A percentile compares a stretch with the other conserved stretches of the same genome.
Evolutionary conservation across 768 basidiomycete species (phyloP).

Genomic region (Dendrothele bispora): DNA sequence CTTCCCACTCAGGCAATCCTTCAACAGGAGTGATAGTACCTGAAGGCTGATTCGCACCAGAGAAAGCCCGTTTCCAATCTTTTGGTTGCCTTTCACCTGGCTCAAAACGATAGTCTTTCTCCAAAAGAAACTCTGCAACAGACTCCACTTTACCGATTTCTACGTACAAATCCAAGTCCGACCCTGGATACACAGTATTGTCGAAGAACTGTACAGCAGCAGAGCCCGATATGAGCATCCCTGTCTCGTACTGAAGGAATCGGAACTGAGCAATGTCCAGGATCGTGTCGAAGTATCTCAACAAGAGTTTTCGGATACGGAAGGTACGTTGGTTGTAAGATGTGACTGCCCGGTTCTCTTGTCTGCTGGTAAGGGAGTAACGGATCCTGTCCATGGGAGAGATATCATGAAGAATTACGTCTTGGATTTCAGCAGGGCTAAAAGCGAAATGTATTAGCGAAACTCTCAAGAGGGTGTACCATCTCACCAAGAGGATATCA

Average conservation of each 20-base stretch:
- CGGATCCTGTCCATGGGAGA: neutral
- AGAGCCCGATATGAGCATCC: slow-evolving; percentile 52
- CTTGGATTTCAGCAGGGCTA: neutral
- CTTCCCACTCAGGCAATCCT: no score
- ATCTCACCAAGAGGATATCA: no score
- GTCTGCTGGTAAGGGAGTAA: neutral
- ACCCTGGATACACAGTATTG: slow-evolving; percentile 37
- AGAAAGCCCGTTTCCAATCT: slow-evolving; percentile 14
- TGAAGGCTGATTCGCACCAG: no score
- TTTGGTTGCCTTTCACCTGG: slow-evolving; percentile 23
- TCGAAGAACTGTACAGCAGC: slow-evolving; percentile 53
- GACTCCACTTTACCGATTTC: slow-evolving; percentile 26
- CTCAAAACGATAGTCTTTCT: slow-evolving; percentile 28
- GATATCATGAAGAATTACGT: neutral
- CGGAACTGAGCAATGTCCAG: slow-evolving; percentile 37
- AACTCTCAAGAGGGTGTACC: no score
- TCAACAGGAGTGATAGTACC: no score
- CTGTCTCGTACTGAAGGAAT: slow-evolving; percentile 39
- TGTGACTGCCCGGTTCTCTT: neutral
- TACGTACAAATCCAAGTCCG: slow-evolving; percentile 54
- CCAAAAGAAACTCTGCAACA: slow-evolving; percentile 34
- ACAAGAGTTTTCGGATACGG: slow-evolving; percentile 35
- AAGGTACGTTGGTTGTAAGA: slow-evolving; percentile 23
- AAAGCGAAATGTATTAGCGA: no score
- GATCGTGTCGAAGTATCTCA: slow-evolving; percentile 28